phyloP scores from a whole-genome alignment of 768 basidiomycete genomes.

The Leucocoprinus sp. region DNA sequence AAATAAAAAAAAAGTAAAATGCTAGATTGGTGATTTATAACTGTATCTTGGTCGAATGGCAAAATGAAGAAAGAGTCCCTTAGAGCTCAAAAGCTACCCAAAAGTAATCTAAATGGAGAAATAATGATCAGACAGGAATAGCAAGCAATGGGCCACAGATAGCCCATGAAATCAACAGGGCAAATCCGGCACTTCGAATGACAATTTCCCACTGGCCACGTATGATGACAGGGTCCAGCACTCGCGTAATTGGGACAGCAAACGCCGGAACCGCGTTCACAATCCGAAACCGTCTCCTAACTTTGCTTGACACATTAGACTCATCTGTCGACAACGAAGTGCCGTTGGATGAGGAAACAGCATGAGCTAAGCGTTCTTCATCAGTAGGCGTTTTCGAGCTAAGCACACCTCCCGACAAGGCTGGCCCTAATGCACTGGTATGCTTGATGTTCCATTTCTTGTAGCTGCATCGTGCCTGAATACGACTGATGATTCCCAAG shows the following conservation, averaged over 20 bases:
- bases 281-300: slow-evolving; percentile 34
- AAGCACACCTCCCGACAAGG: slow-evolving; percentile 2
- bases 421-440: slow-evolving; percentile 1
- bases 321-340: slow-evolving; percentile 9
- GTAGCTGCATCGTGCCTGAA: slow-evolving; percentile 36
- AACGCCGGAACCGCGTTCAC: slow-evolving; percentile 63
- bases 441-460: slow-evolving; percentile 28
- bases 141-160: slow-evolving; percentile 35
- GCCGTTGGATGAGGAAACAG: slow-evolving; percentile 5
- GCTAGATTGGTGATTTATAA: no score
- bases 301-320: slow-evolving; percentile 17
- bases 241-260: slow-evolving; percentile 55
- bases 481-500: slow-evolving; percentile 27
- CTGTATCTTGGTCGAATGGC: no score
- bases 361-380: slow-evolving; percentile 2
- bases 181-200: slow-evolving; percentile 44
- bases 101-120: no score
- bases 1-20: no score
- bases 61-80: no score
- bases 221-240: slow-evolving; percentile 61
- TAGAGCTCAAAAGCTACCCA: no score
- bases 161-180: slow-evolving; percentile 35
- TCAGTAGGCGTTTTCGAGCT: slow-evolving; percentile 8
- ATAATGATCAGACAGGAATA: no score
- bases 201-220: slow-evolving; percentile 87